These are phyloP conservation scores for Solanum neorickii DNA, from an alignment of 257 asterid species.

Conservation along the genomic window DNA sequence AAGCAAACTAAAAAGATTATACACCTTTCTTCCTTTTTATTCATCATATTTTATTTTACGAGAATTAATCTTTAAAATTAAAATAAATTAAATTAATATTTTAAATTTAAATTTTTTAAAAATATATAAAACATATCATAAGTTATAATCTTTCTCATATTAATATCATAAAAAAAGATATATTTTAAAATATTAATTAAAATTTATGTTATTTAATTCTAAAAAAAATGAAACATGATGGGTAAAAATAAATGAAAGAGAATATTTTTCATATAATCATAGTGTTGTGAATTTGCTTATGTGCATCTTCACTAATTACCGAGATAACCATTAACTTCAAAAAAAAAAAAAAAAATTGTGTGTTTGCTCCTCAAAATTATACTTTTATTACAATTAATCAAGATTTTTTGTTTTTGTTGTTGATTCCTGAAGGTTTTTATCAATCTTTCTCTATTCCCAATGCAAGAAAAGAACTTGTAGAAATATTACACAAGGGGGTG, in stretches of 20 bases:
- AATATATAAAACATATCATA: neutral
- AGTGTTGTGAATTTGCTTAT: neutral
- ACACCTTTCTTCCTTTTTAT: neutral
- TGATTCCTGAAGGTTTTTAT: conserved; percentile 11
- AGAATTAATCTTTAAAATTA: neutral
- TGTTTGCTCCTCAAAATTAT: neutral
- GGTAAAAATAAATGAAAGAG: too few relatives aligned
- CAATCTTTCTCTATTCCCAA: conserved; percentile 65
- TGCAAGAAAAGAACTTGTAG: conserved; percentile 29
- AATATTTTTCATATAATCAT: neutral
- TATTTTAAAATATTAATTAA: neutral
- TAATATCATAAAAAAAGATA: neutral
- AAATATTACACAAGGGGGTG: conserved; percentile 10
- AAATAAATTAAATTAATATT: neutral
- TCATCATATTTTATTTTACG: neutral
- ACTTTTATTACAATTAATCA: conserved; percentile 21
- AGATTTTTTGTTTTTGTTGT: neutral
- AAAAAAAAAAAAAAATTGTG: too few relatives aligned
- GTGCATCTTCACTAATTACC: too few relatives aligned
- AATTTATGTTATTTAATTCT: neutral
- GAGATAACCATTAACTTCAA: neutral
- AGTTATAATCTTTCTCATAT: neutral
- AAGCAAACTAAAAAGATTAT: conserved; percentile 37
- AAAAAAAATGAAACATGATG: neutral
- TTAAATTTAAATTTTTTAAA: neutral